phyloP scores from a whole-genome alignment of 2,329 filamentous ascomycete species.

The Phoma sp. region DNA sequence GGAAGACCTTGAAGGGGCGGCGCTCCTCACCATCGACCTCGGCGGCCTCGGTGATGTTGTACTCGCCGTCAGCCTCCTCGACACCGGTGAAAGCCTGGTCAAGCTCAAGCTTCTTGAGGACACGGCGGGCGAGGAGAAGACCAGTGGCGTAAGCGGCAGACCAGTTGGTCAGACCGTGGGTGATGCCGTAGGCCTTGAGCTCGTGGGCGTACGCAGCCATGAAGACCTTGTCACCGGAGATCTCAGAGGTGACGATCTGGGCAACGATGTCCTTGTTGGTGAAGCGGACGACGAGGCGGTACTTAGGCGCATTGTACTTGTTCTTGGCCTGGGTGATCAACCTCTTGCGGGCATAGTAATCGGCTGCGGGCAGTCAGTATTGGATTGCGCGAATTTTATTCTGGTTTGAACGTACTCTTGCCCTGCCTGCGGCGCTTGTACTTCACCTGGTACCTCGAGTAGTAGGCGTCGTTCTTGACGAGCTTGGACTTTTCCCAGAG shows the following conservation, averaged over 20 bases:
- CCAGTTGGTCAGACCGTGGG: slow-evolving; percentile 99
- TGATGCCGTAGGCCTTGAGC: slow-evolving; percentile 95
- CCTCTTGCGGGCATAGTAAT: slow-evolving; percentile 99
- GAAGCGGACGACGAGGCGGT: slow-evolving; percentile 98
- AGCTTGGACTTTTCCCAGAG: slow-evolving; percentile 89
- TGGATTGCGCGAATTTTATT: neutral
- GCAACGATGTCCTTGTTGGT: slow-evolving; percentile 99
- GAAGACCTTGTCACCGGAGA: slow-evolving; percentile 98
- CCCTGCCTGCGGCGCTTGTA: slow-evolving; percentile 95
- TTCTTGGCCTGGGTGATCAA: slow-evolving; percentile 99
- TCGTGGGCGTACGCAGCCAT: slow-evolving; percentile 73
- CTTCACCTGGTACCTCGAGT: slow-evolving; percentile 99
- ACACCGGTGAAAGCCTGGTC: slow-evolving; percentile 94
- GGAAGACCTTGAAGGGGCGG: slow-evolving; percentile 98
- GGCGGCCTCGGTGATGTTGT: slow-evolving; percentile 89
- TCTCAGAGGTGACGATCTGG: slow-evolving; percentile 96
- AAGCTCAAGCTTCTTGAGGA: slow-evolving; percentile 94
- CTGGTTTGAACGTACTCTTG: slow-evolving; percentile 80
- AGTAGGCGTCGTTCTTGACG: slow-evolving; percentile 98
- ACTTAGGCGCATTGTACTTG: slow-evolving; percentile 99
- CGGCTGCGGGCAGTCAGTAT: slow-evolving; percentile 73
- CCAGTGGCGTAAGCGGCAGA: slow-evolving; percentile 95
- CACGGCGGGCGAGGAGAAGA: slow-evolving; percentile 94
- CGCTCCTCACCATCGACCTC: slow-evolving; percentile 89
- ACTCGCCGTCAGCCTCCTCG: slow-evolving; percentile 96